These are phyloP conservation scores for Elsinoe ampelina DNA, from an alignment of 2,329 filamentous ascomycete species.

Conservation along the genomic window DNA sequence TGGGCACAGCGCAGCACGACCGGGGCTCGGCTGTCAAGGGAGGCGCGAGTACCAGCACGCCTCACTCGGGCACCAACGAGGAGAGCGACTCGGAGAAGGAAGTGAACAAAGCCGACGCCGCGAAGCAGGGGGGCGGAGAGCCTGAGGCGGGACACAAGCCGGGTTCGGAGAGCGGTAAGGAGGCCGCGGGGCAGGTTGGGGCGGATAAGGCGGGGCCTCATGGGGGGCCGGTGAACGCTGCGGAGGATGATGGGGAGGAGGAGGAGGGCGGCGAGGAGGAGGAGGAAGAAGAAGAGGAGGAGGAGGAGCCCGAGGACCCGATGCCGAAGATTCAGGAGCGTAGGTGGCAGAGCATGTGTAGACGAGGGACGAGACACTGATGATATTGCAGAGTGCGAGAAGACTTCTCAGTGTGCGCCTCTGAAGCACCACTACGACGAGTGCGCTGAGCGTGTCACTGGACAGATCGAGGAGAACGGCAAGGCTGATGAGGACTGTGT, in stretches of 20 bases:
- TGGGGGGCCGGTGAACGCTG: conserved; percentile 23
- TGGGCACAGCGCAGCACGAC: conserved; percentile 24
- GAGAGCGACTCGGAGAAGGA: conserved; percentile 34
- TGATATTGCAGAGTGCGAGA: conserved; percentile 64
- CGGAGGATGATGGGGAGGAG: conserved; percentile 36
- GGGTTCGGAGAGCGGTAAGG: conserved; percentile 20
- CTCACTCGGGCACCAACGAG: conserved; percentile 36
- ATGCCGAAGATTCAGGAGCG: conserved; percentile 88
- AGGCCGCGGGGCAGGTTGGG: conserved; percentile 22
- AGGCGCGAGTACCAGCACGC: conserved; percentile 30
- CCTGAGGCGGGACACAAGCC: conserved; percentile 22
- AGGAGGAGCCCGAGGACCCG: conserved; percentile 70
- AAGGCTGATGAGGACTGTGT: conserved; percentile 90
- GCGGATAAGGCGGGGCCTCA: conserved; percentile 20
- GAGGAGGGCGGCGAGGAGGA: conserved; percentile 48
- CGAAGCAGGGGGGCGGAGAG: conserved; percentile 20
- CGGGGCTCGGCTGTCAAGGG: conserved; percentile 27
- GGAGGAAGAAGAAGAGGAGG: conserved; percentile 58
- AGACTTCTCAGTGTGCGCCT: conserved; percentile 73
- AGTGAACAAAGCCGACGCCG: conserved; percentile 34
- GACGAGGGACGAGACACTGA: not conserved
- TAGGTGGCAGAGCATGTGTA: conserved; percentile 40
- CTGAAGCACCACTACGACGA: conserved; percentile 98
- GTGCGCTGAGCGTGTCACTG: conserved; percentile 88
- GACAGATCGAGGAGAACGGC: conserved; percentile 58